Conservation (phyloP, 306 rosid genomes). For the Fragaria nilgerrensis region DNA sequence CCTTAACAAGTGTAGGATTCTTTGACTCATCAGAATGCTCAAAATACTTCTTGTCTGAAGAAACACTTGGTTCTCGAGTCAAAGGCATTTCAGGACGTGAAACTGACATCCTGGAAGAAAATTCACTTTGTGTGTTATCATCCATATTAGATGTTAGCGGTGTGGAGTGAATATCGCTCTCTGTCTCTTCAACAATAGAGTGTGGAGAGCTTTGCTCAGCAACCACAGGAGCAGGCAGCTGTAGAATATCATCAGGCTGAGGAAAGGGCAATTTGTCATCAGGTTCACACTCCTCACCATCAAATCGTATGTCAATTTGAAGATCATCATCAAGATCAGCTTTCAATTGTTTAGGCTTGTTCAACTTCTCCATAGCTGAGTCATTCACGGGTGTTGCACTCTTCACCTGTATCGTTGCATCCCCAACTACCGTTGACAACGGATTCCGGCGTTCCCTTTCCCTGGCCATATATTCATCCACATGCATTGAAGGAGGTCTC, state of each 20-base stretch:
- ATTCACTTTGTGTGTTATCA: conserved; percentile 77
- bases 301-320: conserved; percentile 94
- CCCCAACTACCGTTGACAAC: conserved; percentile 66
- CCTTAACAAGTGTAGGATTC: conserved; percentile 45
- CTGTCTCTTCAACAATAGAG: conserved; percentile 96
- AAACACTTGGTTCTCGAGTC: conserved; percentile 79
- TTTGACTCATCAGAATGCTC: conserved; percentile 75
- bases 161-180: conserved; percentile 67
- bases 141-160: conserved; percentile 66
- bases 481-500: conserved; percentile 97
- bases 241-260: conserved; percentile 83
- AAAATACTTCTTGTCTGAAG: conserved; percentile 77
- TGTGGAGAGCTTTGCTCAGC: conserved; percentile 88
- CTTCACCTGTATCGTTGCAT: conserved; percentile 55
- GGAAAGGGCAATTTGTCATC: conserved; percentile 94
- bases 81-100: conserved; percentile 72
- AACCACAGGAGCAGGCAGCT: conserved; percentile 68
- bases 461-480: conserved; percentile 97
- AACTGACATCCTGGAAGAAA: conserved; percentile 88
- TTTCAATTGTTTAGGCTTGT: conserved; percentile 73
- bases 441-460: conserved; percentile 98
- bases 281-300: conserved; percentile 86
- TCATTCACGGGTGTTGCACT: conserved; percentile 51
- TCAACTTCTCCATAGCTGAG: conserved; percentile 60
- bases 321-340: conserved; percentile 91